Evolutionary conservation across 768 basidiomycete species (phyloP).

Genomic region (Clavulina sp.): DNA sequence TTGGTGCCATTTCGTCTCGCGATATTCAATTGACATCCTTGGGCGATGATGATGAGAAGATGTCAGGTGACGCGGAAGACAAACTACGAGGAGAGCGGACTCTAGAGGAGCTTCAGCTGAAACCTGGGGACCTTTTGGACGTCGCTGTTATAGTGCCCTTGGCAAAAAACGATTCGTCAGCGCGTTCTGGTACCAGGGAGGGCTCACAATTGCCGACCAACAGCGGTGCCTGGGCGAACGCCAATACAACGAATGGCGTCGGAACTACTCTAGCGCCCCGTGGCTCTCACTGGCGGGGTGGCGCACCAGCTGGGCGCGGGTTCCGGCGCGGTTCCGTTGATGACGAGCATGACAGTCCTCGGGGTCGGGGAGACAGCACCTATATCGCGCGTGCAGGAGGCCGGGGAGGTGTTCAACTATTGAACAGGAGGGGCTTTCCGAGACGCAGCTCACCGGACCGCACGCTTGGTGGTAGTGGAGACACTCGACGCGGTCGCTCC

Average conservation of each 20-base stretch:
- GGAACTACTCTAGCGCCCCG: neutral
- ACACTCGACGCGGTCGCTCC: no score
- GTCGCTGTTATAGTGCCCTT: conserved; percentile 52
- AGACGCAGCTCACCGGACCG: neutral
- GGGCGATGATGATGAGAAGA: conserved; percentile 27
- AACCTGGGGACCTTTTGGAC: conserved; percentile 65
- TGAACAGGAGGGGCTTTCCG: neutral
- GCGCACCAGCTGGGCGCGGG: neutral
- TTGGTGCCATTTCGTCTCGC: conserved; percentile 66
- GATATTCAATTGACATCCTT: conserved; percentile 53
- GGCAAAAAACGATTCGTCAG: neutral
- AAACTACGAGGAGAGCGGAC: conserved; percentile 43
- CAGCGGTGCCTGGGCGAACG: neutral
- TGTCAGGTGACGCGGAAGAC: neutral
- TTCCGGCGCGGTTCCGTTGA: neutral
- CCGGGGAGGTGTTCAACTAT: neutral
- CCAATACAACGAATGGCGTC: neutral
- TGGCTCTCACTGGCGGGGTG: neutral
- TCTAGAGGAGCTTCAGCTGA: conserved; percentile 60
- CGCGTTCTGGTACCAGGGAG: neutral
- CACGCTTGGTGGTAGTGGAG: conserved; percentile 5
- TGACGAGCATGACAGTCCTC: neutral
- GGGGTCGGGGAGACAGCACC: neutral
- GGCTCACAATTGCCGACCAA: neutral
- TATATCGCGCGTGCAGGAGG: neutral